Evolutionary conservation across 306 rosid species (phyloP), one percentile per base, ranked within the genome.

Genomic region (Prunus davidiana): DNA sequence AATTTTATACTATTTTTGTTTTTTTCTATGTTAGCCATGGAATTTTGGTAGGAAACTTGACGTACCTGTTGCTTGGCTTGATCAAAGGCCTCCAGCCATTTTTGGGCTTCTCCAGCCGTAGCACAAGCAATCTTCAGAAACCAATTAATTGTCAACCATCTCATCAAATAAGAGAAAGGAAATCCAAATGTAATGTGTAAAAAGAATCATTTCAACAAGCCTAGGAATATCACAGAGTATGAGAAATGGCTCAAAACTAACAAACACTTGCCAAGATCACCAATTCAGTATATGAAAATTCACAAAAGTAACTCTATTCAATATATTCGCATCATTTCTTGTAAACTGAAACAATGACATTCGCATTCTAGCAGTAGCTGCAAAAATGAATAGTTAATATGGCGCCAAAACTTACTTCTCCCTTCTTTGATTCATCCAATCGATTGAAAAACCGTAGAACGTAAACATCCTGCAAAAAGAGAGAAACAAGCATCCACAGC

Each of bases 81-180:
- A 64, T 90, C 90, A 87, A 94, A 90, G 46, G 98, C 98, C 71
- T 91, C 98, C 72, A 90, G 82, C 98, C 98, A 94, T 76, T 82
- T 89, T 6, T 79, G 91, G 43, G 89, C 88, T 65, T 91, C 98
- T 64, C 80, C 95, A 41, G 91, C 89, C 5, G 90, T 89, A 58
- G 89, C 84, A 60, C 96, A 91, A 74, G 91, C 97, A 89, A 94
- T 89, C 98, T 94, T 81, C 67, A 78, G 74, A 76, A 73, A 73
- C 81, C 67, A 71, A 68, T 27, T 38, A 66, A 66, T 73, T 58
- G 67, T 54, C 34, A 82, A 20, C 34, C 41, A 65, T 64, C 32
- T 62, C 71, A 65, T 30, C 50, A 69, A 34, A 34, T 43, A 15
- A 8, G 50, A 45, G 52, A 43, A 61, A 47, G 45, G 16, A 24